phyloP scores from a whole-genome alignment of 2,329 filamentous ascomycete species.

The Fusarium sp. region DNA sequence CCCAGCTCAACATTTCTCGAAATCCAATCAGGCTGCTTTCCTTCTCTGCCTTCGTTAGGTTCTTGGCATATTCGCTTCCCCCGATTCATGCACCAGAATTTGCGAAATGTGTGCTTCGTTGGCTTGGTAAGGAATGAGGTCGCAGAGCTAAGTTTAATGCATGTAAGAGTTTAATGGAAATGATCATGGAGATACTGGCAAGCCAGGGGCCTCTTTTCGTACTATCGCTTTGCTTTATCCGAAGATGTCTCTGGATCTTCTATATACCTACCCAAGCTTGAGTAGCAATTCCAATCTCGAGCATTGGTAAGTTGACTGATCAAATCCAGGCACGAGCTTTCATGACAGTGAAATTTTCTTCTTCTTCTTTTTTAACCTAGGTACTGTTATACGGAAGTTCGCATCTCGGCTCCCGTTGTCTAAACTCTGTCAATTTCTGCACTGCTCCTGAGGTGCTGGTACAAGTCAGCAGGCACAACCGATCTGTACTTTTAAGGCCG shows the following conservation, averaged over 20 bases:
- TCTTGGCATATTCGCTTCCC: not conserved
- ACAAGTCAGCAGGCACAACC: not conserved
- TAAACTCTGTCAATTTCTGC: not conserved
- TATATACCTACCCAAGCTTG: not conserved
- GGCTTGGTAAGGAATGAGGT: no score
- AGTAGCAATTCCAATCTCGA: not conserved
- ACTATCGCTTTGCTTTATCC: not conserved
- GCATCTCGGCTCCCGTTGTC: constrained; percentile 29
- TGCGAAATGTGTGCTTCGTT: not conserved
- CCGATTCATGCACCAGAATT: not conserved
- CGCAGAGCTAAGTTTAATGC: no score
- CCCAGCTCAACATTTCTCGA: not conserved
- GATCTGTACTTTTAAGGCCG: not conserved
- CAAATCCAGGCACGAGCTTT: not conserved
- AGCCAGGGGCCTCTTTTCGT: not conserved
- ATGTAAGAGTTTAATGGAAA: not conserved
- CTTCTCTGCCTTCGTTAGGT: not conserved
- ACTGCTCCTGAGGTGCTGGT: not conserved
- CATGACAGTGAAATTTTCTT: no score
- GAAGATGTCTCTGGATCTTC: not conserved
- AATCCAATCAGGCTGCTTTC: not conserved
- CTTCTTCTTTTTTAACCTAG: no score
- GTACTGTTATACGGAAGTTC: not conserved
- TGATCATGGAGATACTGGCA: not conserved
- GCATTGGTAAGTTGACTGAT: not conserved